Evolutionary conservation across 2,329 filamentous ascomycete genomes (phyloP).

Genomic region (Aureobasidium sp.): DNA sequence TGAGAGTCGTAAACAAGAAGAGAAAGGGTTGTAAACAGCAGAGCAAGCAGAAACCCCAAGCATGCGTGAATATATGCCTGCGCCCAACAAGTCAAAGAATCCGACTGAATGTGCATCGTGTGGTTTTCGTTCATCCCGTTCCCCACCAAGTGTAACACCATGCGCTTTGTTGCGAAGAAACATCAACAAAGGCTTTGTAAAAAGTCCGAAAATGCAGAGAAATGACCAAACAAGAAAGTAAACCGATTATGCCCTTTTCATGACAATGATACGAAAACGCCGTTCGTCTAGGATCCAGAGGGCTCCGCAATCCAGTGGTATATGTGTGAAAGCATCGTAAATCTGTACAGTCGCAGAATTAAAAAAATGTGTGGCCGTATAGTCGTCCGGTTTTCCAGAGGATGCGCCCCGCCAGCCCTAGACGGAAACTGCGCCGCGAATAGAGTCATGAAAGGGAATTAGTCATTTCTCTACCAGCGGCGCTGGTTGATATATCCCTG

Average conservation of each 20-base stretch:
- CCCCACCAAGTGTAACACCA: slow-evolving; percentile 14
- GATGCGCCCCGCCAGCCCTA: slow-evolving; percentile 21
- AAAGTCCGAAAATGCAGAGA: slow-evolving; percentile 11
- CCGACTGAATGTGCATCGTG: slow-evolving; percentile 18
- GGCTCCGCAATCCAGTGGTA: slow-evolving; percentile 16
- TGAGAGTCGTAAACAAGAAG: slow-evolving; percentile 17
- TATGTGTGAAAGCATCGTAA: slow-evolving; percentile 17
- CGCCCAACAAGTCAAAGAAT: slow-evolving; percentile 17
- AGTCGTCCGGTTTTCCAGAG: slow-evolving; percentile 15
- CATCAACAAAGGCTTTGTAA: slow-evolving; percentile 4
- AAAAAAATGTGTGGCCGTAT: slow-evolving; percentile 16
- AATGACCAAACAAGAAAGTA: slow-evolving; percentile 9
- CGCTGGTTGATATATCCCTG: slow-evolving; percentile 50
- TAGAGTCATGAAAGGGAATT: slow-evolving; percentile 17
- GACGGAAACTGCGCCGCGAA: slow-evolving; percentile 16
- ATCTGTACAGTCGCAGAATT: slow-evolving; percentile 20
- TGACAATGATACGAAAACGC: slow-evolving; percentile 16
- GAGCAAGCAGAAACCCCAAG: slow-evolving; percentile 11
- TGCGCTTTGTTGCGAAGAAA: slow-evolving; percentile 14
- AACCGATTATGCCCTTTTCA: slow-evolving; percentile 16
- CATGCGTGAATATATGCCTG: slow-evolving; percentile 9
- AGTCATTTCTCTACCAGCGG: slow-evolving; percentile 33
- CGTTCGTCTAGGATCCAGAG: slow-evolving; percentile 17
- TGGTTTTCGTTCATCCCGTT: slow-evolving; percentile 10
- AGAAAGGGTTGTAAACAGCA: slow-evolving; percentile 13